phyloP scores from a whole-genome alignment of 176 grass and related monocot genomes.

The Raddia guianensis region DNA sequence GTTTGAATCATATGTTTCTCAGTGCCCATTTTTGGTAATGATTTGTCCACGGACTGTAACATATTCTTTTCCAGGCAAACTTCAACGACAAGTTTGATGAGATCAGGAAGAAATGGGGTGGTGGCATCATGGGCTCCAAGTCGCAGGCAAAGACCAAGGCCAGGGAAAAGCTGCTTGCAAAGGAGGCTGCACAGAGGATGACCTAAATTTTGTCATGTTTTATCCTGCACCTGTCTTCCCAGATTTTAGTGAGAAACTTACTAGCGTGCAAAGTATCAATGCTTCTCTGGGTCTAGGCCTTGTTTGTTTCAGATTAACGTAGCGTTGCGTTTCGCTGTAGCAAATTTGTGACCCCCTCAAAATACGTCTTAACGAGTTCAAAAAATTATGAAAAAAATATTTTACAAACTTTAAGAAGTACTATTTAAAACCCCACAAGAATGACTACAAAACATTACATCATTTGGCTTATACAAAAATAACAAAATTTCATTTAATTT shows the following conservation, averaged over 20 bases:
- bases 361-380: too few relatives aligned
- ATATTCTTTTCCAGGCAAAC: slow-evolving; percentile 24
- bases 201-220: slow-evolving; percentile 29
- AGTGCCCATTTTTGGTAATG: background rate
- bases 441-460: too few relatives aligned
- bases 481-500: too few relatives aligned
- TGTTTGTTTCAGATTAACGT: too few relatives aligned
- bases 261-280: slow-evolving; percentile 20
- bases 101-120: slow-evolving; percentile 60
- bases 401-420: too few relatives aligned
- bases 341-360: too few relatives aligned
- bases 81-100: slow-evolving; percentile 62
- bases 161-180: slow-evolving; percentile 50
- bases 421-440: too few relatives aligned
- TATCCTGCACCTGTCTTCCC: slow-evolving; percentile 20
- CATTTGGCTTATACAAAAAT: too few relatives aligned
- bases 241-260: background rate
- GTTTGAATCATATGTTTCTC: background rate
- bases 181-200: slow-evolving; percentile 58
- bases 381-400: too few relatives aligned
- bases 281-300: slow-evolving; percentile 27
- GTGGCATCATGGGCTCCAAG: slow-evolving; percentile 57
- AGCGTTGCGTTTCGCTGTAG: too few relatives aligned
- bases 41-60: background rate
- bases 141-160: slow-evolving; percentile 56